Base-by-base conservation (phyloP, 2,329 filamentous ascomycete species). In the Colletotrichum sp. region DNA sequence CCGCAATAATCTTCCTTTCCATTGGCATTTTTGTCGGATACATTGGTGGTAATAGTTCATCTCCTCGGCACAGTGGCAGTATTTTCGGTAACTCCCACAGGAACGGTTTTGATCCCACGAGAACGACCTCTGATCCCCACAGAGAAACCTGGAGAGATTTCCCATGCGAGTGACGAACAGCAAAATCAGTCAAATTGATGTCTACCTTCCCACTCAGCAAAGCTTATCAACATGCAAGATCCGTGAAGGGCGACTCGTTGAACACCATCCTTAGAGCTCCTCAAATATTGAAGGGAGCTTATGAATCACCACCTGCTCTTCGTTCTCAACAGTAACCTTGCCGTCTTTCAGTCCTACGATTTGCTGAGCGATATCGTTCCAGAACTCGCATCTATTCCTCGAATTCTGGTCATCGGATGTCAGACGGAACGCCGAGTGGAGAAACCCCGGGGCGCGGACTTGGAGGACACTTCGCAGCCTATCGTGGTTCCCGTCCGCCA, bases 311-410 rank as follows among this genome's bases (percentile, higher is more conserved):
- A 2, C 8, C 16, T 68, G 65, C 7, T 68, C 44, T 18, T 16
- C 44, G 8, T 52, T 52, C n/a, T 26, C 44, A 28, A 57, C 30
- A 7, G 16, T 10, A 2, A 32, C 13, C 16, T 5, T 24, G 12
- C 13, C 18, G 2, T 32, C 22, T 3, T 36, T 16, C 28, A 24
- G 4, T 22, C 28, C 65, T 5, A 68, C 12, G 5, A 68, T 36
- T 32, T 57, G 28, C 9, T 52, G 32, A 7, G 65, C 65, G 15
- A 68, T 68, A 12, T 39, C 28, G 16, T 68, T 80, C 84, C 84
- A 85, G 75, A 85, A 85, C 3, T 80, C 80, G 66, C 84, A 85
- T 30, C 79, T 72, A n/a, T 75, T 70, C 72, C 79, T 80, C 44
- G 77, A 62, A 32, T 81, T 80, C 78, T 84, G 79, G 6, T 75